Evolutionary conservation across 345 rosid species (phyloP), one percentile per base, ranked within the genome.

Genomic region (Erucastrum elatum): DNA sequence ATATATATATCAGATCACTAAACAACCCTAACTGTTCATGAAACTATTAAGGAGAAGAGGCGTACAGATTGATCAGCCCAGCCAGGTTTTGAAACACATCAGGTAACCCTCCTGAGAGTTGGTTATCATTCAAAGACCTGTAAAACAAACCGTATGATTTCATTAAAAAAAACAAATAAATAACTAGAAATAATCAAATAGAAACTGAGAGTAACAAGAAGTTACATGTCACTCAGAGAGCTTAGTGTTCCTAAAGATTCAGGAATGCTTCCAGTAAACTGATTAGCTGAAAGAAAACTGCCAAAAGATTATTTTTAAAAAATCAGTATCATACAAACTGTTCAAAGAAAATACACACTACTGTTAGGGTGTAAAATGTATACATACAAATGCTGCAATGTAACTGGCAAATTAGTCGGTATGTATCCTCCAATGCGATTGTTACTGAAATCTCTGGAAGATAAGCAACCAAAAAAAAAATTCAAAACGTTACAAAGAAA

Each of bases 211-310:
- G 55, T 58, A 41, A 68, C 41, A 29, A 8, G 39, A 66, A 72
- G 64, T 85, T 88, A 93, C 99, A 96, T 90, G 84, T 73, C 99
- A 63, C 82, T 71, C 82, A 96, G 81, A 56, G 69, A 74, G 59
- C 82, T 85, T 83, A 96, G 78, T 55, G 95, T 80, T 74, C 94
- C 85, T 31, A 96, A 64, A 26, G 93, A 80, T 89, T 84, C 92
- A 0, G 99, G 99, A 77, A 96, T 89, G 92, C 90, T 90, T 83
- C 99, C 99, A 17, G 86, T 88, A 80, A 96, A 91, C 82, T 84
- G 85, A 84, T 96, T 96, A 79, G 79, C 96, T 75, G 99, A 81
- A 83, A 96, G 98, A 86, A 96, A 96, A 82, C 99, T 96, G 96
- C 82, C 82, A 84, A n/a, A n/a, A n/a, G n/a, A n/a, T n/a, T n/a